phyloP scores from a whole-genome alignment of 768 basidiomycete genomes.

The Rhodosporidiobolus odoratus region DNA sequence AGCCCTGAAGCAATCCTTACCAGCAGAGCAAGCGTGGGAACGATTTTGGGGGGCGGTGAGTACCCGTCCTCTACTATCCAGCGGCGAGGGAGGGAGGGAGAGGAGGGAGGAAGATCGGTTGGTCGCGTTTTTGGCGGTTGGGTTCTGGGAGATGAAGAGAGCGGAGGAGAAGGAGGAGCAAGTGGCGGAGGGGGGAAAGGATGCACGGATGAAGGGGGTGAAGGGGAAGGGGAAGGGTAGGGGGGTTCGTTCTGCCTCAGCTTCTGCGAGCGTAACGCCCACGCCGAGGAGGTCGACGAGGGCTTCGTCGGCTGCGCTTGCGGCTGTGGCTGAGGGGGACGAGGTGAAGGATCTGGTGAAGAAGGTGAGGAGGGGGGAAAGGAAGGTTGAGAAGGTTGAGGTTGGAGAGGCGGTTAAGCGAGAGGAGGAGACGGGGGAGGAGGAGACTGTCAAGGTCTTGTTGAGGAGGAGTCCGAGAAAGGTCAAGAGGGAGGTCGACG shows the following conservation, averaged over 20 bases:
- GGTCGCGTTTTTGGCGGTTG: constrained; percentile 6
- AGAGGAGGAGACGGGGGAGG: neutral
- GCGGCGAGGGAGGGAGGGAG: neutral
- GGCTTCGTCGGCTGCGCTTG: neutral
- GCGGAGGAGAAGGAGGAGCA: neutral
- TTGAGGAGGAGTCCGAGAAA: constrained; percentile 11
- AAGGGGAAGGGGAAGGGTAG: neutral
- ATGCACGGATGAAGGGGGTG: neutral
- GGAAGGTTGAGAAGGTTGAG: neutral
- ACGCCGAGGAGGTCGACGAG: neutral
- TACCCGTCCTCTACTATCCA: neutral
- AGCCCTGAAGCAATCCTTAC: neutral
- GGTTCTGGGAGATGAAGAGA: neutral
- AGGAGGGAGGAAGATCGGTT: constrained; percentile 1
- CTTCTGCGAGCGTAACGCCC: too few species aligned
- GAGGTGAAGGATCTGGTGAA: neutral
- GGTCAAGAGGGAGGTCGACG: neutral
- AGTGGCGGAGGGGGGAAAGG: neutral
- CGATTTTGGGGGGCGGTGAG: constrained; percentile 2
- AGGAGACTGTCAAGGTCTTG: neutral
- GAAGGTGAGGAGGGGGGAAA: neutral
- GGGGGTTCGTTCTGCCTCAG: neutral
- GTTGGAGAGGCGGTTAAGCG: neutral
- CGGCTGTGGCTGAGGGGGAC: neutral
- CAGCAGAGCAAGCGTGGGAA: neutral